Base-by-base conservation (phyloP, 208 protist species). In the Leishmania turanica region DNA sequence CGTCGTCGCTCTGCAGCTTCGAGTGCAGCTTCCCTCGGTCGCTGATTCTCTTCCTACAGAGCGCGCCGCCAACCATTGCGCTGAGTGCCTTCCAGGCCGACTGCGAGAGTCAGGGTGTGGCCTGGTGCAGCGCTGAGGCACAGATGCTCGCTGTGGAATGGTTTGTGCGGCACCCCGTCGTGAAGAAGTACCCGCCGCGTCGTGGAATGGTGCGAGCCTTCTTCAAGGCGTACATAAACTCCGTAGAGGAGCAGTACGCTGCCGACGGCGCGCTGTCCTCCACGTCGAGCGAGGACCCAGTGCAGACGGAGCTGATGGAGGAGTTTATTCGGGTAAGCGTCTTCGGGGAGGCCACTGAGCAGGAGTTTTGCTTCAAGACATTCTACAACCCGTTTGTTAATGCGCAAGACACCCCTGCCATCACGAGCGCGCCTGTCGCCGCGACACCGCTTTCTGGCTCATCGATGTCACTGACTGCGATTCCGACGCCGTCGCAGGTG, bases 11-110 rank as follows among this genome's bases (percentile, higher is more conserved):
- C 54, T 75, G 47, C 53, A 75, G 4, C 60, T 58, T 62, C 49
- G 82, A 82, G 42, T 75, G 53, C 51, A 53, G 78, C 47, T 87
- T 91, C 56, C 90, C 93, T 1, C 53, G 78, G 15, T 90, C 93
- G 3, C 82, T 97, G 17, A 75, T 97, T 7, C 81, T 95, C 17
- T 92, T 89, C 64, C 80, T 97, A 27, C 93, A 97, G 83, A 91
- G 89, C 7, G 92, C 90, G 9, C 88, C 91, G 13, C 80, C 87
- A n/a, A 80, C 45, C 5, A 40, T 84, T 3, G 94, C 91, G 34
- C 87, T 97, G 84, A 75, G 78, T 15, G 93, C 92, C 19, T 95
- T 97, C 58, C 84, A 90, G 74, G 75, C 83, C 7, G 93, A 95
- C 81, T 95, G 91, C 83, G 66, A 77, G 51, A 77, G 56, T 4